These are phyloP conservation scores for Haplosporangium sp. DNA, from an alignment of 371 early-diverging fungal genomes.

Conservation along the genomic window DNA sequence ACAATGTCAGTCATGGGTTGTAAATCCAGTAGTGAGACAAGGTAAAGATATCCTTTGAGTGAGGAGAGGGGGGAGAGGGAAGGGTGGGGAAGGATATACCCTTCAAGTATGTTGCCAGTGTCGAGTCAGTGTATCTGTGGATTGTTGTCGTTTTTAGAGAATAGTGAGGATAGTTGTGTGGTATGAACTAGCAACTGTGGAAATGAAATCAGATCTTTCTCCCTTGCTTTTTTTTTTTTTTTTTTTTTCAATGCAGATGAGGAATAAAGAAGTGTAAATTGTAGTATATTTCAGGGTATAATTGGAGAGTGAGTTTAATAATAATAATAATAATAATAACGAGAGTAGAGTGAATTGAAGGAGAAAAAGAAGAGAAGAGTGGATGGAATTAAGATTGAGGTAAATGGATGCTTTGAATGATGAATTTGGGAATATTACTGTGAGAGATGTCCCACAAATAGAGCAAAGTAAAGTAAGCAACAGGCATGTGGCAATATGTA, in stretches of 20 bases:
- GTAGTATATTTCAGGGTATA: background rate
- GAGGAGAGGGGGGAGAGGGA: background rate
- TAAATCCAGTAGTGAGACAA: background rate
- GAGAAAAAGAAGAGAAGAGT: background rate
- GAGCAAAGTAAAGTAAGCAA: background rate
- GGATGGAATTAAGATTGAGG: background rate
- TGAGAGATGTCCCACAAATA: background rate
- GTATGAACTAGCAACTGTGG: too few relatives aligned
- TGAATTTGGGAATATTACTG: background rate
- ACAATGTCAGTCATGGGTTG: constrained; percentile 69
- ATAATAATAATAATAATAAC: background rate
- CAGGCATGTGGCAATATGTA: background rate
- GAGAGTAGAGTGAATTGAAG: background rate
- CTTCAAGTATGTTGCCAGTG: constrained; percentile 3
- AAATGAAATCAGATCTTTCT: too few relatives aligned
- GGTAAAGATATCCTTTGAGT: background rate
- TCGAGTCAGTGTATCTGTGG: constrained; percentile 2
- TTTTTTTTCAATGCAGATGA: too few relatives aligned
- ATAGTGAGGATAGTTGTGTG: too few relatives aligned
- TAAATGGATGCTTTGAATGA: background rate
- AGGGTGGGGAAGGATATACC: constrained; percentile 2
- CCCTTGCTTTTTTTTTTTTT: too few relatives aligned
- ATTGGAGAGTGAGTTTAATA: background rate
- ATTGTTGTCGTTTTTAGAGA: background rate
- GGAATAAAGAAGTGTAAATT: too few relatives aligned